These are phyloP conservation scores for Vinca major DNA, from an alignment of 305 asterid genomes.

Conservation along the genomic window DNA sequence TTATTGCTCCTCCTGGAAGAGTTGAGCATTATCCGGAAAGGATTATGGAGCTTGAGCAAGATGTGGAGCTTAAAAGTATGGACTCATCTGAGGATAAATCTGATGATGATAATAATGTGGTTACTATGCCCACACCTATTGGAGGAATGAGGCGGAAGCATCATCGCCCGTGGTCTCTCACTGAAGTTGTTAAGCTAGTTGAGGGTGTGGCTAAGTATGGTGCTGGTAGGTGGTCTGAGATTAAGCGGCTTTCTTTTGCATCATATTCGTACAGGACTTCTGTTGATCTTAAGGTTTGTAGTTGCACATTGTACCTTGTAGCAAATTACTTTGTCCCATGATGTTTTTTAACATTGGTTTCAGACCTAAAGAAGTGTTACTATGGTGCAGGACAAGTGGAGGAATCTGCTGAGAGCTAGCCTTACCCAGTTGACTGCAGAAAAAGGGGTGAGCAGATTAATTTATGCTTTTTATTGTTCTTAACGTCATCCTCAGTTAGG, in stretches of 20 bases:
- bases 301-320: conserved; percentile 10
- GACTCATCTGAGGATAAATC: conserved; percentile 40
- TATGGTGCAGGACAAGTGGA: conserved; percentile 80
- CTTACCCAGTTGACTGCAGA: conserved; percentile 59
- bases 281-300: conserved; percentile 83
- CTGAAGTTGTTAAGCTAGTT: conserved; percentile 85
- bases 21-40: conserved; percentile 33
- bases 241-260: conserved; percentile 73
- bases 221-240: conserved; percentile 76
- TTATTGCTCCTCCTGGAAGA: conserved; percentile 32
- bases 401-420: conserved; percentile 87
- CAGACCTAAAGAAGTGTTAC: conserved; percentile 10
- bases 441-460: conserved; percentile 52
- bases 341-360: not conserved
- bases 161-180: conserved; percentile 92
- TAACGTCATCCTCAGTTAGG: not conserved
- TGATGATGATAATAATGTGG: conserved; percentile 56
- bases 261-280: conserved; percentile 87
- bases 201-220: conserved; percentile 93
- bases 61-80: conserved; percentile 28
- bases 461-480: not conserved
- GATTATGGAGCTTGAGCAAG: conserved; percentile 36
- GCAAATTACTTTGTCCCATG: not conserved
- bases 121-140: conserved; percentile 35
- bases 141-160: conserved; percentile 91